These are phyloP conservation scores for Carallia pectinifolia DNA, from an alignment of 345 rosid genomes.

Conservation along the genomic window DNA sequence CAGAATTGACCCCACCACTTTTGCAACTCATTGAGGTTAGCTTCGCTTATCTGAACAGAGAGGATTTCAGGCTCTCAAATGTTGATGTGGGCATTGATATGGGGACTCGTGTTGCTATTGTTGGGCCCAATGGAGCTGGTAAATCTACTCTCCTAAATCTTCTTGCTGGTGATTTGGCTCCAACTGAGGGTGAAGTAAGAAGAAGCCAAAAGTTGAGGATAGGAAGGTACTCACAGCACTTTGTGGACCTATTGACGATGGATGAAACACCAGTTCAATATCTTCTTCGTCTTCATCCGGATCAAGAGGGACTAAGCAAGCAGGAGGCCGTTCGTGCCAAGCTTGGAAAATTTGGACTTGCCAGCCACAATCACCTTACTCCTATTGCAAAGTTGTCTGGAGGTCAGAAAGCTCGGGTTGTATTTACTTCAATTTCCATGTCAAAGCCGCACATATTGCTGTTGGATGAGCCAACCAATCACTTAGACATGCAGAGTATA, in stretches of 20 bases:
- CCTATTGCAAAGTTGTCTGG: slow-evolving; percentile 89
- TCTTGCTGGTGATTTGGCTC: slow-evolving; percentile 84
- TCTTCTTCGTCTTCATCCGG: slow-evolving; percentile 93
- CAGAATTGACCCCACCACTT: slow-evolving; percentile 91
- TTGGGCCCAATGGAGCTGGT: slow-evolving; percentile 97
- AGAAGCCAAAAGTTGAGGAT: slow-evolving; percentile 89
- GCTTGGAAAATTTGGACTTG: slow-evolving; percentile 92
- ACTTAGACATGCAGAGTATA: slow-evolving; percentile 94
- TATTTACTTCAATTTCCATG: slow-evolving; percentile 92
- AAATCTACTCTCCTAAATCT: slow-evolving; percentile 89
- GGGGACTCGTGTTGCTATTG: slow-evolving; percentile 94
- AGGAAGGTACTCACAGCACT: slow-evolving; percentile 96
- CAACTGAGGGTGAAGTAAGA: slow-evolving; percentile 77
- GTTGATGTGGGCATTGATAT: slow-evolving; percentile 97
- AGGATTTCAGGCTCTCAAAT: slow-evolving; percentile 71
- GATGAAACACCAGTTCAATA: slow-evolving; percentile 92
- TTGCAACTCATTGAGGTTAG: slow-evolving; percentile 86
- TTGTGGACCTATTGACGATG: slow-evolving; percentile 87
- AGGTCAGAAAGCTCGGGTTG: slow-evolving; percentile 91
- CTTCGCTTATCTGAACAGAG: slow-evolving; percentile 78
- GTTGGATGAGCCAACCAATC: slow-evolving; percentile 93
- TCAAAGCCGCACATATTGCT: slow-evolving; percentile 85
- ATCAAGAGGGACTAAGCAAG: slow-evolving; percentile 91
- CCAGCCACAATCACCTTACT: slow-evolving; percentile 83
- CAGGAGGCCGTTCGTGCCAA: slow-evolving; percentile 96